Evolutionary conservation across 2,329 filamentous ascomycete genomes (phyloP), one percentile per base, ranked within the genome.

Genomic region (Sclerotinia minor): DNA sequence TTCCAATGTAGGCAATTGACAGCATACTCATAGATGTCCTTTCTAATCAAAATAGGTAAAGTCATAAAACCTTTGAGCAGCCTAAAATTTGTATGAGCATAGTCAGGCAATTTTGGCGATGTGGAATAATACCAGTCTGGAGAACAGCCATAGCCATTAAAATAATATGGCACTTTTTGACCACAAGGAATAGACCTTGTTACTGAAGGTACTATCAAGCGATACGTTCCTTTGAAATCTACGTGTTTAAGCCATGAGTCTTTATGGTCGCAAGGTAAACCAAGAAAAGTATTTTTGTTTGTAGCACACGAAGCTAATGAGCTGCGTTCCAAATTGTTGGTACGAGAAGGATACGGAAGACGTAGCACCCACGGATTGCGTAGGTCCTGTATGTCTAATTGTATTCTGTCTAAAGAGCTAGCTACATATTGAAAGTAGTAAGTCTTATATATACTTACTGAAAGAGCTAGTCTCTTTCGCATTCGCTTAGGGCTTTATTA

Each of bases 231-330:
- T 9, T 3, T 11, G 0, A 21, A 2, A 6, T 17, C 9, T 26
- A 17, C 5, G 0, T 3, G 5, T 32, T 32, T 3, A 32, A 32
- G 5, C 47, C 47, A 50, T 17, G 7, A 1, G 9, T 63, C 60
- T n/a, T 38, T 63, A 19, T 63, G 60, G 26, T 63, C 47, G 47
- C 47, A 63, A 63, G 47, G 47, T 13, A 52, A 2, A 13, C 21
- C 47, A 38, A 52, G 13, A 7, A 58, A 44, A 0, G 15, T 44
- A 11, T 29, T 1, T 26, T 2, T 58, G 15, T 58, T 58, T 11
- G 38, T 44, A 11, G 38, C 24, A 19, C 9, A 5, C n/a, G 38
- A 15, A 2, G 38, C 38, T 1, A 44, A 29, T 4, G 24, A 7
- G 4, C n/a, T 44, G 7, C 38, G n/a, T 19, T 58, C 38, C n/a